Conservation (phyloP, 2,329 filamentous ascomycete species). For the Sarocladiaceae sp. region DNA sequence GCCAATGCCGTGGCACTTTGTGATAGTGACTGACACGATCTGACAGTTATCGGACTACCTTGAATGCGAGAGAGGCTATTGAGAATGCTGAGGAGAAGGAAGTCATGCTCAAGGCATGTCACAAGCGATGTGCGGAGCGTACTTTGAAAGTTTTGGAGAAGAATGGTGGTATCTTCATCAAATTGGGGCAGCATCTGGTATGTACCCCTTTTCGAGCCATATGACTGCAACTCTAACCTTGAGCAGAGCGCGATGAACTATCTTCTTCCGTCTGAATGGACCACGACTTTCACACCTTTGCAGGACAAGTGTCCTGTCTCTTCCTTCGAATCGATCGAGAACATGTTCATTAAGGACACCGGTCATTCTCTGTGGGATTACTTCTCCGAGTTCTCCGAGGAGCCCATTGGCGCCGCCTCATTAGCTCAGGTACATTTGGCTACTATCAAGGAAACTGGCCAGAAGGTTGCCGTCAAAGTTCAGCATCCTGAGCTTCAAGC, state of each 20-base stretch:
- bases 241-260: constrained; percentile 87
- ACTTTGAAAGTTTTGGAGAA: constrained; percentile 85
- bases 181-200: constrained; percentile 89
- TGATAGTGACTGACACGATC: constrained; percentile 8
- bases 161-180: constrained; percentile 98
- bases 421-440: constrained; percentile 93
- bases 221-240: constrained; percentile 19
- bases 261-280: constrained; percentile 87
- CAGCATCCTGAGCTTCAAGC: constrained; percentile 88
- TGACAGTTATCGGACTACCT: constrained; percentile 75
- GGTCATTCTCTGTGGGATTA: constrained; percentile 73
- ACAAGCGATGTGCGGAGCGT: constrained; percentile 86
- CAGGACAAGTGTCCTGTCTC: constrained; percentile 96
- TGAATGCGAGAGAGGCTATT: constrained; percentile 64
- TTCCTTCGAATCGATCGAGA: constrained; percentile 77
- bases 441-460: constrained; percentile 73
- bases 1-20: neutral
- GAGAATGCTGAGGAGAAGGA: constrained; percentile 61
- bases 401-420: constrained; percentile 87
- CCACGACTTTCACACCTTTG: constrained; percentile 88
- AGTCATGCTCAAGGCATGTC: constrained; percentile 74
- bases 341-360: constrained; percentile 83
- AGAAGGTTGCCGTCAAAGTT: constrained; percentile 92
- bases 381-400: constrained; percentile 77
- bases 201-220: constrained; percentile 12